Conservation (phyloP, 2,329 filamentous ascomycete genomes). For the Aspergillus fructus region DNA sequence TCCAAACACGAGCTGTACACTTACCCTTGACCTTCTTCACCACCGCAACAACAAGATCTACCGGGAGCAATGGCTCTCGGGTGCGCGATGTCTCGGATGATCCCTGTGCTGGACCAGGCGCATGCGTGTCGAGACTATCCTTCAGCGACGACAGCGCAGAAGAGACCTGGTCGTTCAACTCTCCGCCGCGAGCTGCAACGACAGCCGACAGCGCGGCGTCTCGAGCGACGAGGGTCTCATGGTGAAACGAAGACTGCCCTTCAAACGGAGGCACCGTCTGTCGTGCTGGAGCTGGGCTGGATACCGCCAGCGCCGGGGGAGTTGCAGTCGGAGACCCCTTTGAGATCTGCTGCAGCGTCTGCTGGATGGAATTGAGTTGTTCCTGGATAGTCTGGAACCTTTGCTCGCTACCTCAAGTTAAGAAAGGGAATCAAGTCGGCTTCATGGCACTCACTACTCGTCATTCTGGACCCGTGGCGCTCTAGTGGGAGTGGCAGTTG, state of each 20-base stretch:
- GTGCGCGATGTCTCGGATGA: background rate
- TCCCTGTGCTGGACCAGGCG: background rate
- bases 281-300: conserved; percentile 13
- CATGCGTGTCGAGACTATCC: conserved; percentile 17
- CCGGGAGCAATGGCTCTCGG: conserved; percentile 17
- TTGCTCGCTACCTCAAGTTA: conserved; percentile 14
- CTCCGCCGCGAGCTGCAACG: conserved; percentile 6
- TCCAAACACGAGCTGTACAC: background rate
- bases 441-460: conserved; percentile 17
- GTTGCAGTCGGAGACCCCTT: background rate
- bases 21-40: conserved; percentile 23
- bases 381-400: conserved; percentile 20
- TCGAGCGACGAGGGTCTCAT: conserved; percentile 23
- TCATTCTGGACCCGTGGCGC: conserved; percentile 2
- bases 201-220: conserved; percentile 25
- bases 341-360: conserved; percentile 17
- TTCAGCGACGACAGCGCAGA: conserved; percentile 20
- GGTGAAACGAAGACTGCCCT: conserved; percentile 25
- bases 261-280: conserved; percentile 24
- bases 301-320: background rate
- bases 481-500: conserved; percentile 6
- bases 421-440: too few species aligned
- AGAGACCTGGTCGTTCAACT: conserved; percentile 21
- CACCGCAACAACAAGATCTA: conserved; percentile 20
- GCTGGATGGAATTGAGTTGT: conserved; percentile 19